Conservation (phyloP, 176 grass and related monocot genomes). For the Avena sativa region DNA sequence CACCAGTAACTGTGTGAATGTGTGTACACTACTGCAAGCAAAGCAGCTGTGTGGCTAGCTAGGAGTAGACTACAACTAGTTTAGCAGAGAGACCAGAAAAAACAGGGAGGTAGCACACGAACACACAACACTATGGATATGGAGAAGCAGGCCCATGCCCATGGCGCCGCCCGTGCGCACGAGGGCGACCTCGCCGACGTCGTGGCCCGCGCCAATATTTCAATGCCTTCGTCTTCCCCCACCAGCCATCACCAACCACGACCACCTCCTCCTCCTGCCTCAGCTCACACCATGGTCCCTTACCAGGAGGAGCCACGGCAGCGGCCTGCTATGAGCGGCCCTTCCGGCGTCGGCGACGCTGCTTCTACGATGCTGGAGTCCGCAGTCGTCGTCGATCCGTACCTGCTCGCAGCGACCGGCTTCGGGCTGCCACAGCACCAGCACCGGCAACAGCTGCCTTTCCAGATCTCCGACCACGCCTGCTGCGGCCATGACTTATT, state of each 20-base stretch:
- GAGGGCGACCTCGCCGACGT: slow-evolving; percentile 66
- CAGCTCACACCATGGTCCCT: slow-evolving; percentile 23
- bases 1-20: slow-evolving; percentile 11
- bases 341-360: not conserved
- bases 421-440: slow-evolving; percentile 25
- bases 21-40: not conserved
- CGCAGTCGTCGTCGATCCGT: slow-evolving; percentile 6
- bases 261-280: not conserved
- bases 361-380: not conserved
- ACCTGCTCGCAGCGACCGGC: not conserved
- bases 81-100: slow-evolving; percentile 39
- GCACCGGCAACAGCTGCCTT: not conserved
- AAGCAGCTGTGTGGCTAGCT: not conserved
- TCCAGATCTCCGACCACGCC: slow-evolving; percentile 47
- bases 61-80: not conserved
- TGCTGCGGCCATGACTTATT: not conserved
- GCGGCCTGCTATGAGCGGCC: not conserved
- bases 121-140: slow-evolving; percentile 41
- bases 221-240: slow-evolving; percentile 10
- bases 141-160: slow-evolving; percentile 31
- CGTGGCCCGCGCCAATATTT: slow-evolving; percentile 40
- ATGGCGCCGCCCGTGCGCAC: slow-evolving; percentile 39
- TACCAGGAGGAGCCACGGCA: slow-evolving; percentile 26
- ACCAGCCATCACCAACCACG: slow-evolving; percentile 7
- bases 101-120: slow-evolving; percentile 27